Percentiles rank a stretch among this genome's conserved stretches.
These are phyloP conservation scores for Lichtheimia corymbifera DNA, from an alignment of 371 early-diverging fungal species.

Conservation along the genomic window DNA sequence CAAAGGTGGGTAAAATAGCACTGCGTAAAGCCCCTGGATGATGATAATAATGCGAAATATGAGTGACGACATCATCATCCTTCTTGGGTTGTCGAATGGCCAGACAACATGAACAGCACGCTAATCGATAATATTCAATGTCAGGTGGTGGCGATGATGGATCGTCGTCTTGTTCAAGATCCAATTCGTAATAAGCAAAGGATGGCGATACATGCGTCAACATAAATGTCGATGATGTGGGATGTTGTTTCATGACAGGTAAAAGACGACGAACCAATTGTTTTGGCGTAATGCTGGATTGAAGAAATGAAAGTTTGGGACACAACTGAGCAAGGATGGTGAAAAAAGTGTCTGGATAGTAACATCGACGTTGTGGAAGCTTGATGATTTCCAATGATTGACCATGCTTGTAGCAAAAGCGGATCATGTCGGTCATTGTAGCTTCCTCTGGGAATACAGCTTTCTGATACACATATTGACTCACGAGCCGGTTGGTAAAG, in stretches of 20 bases:
- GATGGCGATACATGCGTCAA: conserved; percentile 28
- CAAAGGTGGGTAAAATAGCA: conserved; percentile 48
- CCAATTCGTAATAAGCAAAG: neutral
- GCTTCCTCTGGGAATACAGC: conserved; percentile 41
- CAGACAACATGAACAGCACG: conserved; percentile 42
- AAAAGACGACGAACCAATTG: conserved; percentile 17
- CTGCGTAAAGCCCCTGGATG: conserved; percentile 47
- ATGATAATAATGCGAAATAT: conserved; percentile 46
- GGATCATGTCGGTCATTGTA: conserved; percentile 22
- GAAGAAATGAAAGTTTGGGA: conserved; percentile 34
- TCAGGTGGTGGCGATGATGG: neutral
- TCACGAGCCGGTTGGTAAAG: conserved; percentile 33
- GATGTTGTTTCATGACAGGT: conserved; percentile 1
- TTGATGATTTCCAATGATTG: conserved; percentile 35
- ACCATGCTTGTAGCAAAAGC: conserved; percentile 40
- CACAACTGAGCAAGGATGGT: conserved; percentile 23
- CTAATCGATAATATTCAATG: conserved; percentile 14
- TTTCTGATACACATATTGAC: conserved; percentile 35
- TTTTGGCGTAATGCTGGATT: conserved; percentile 30
- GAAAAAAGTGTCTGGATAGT: conserved; percentile 30
- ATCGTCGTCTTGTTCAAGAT: neutral
- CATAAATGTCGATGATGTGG: conserved; percentile 32
- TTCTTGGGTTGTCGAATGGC: conserved; percentile 18
- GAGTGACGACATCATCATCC: conserved; percentile 20
- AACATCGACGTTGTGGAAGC: conserved; percentile 26